Percentiles rank a stretch among this genome's conserved stretches.
These are phyloP conservation scores for Gaertneriomyces sp. DNA, from an alignment of 192 early-diverging fungal species.

Conservation along the genomic window DNA sequence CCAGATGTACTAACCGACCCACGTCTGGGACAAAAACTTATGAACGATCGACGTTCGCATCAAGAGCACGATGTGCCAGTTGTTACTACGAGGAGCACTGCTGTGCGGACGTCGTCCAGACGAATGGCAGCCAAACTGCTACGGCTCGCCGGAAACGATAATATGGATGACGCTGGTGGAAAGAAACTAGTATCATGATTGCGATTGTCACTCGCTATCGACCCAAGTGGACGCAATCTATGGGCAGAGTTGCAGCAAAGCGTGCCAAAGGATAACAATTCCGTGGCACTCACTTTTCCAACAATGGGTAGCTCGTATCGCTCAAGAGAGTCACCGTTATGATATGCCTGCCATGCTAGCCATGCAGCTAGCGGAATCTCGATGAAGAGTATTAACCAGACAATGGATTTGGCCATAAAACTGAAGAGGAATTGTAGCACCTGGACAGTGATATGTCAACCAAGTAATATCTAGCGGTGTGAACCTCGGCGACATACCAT, in stretches of 20 bases:
- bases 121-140: no score
- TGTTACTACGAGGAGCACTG: no score
- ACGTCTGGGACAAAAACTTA: no score
- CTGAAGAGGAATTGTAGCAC: slow-evolving; percentile 45
- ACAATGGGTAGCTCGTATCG: slow-evolving; percentile 68
- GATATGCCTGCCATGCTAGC: slow-evolving; percentile 63
- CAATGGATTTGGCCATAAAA: slow-evolving; percentile 35
- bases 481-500: slow-evolving; percentile 23
- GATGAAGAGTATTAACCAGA: slow-evolving; percentile 45
- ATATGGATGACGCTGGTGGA: no score
- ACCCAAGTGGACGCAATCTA: slow-evolving; percentile 62
- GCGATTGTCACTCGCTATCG: slow-evolving; percentile 53
- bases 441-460: slow-evolving; percentile 33
- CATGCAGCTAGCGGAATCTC: slow-evolving; percentile 38
- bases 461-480: slow-evolving; percentile 2
- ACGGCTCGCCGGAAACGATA: no score
- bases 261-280: neutral
- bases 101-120: no score
- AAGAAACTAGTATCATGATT: no score
- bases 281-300: slow-evolving; percentile 36
- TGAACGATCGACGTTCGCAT: no score
- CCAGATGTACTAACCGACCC: no score
- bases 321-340: slow-evolving; percentile 66
- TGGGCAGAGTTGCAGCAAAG: neutral
- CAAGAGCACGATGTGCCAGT: no score